Evolutionary conservation across 257 asterid genomes (phyloP).

Genomic region (Lycium ferocissimum): DNA sequence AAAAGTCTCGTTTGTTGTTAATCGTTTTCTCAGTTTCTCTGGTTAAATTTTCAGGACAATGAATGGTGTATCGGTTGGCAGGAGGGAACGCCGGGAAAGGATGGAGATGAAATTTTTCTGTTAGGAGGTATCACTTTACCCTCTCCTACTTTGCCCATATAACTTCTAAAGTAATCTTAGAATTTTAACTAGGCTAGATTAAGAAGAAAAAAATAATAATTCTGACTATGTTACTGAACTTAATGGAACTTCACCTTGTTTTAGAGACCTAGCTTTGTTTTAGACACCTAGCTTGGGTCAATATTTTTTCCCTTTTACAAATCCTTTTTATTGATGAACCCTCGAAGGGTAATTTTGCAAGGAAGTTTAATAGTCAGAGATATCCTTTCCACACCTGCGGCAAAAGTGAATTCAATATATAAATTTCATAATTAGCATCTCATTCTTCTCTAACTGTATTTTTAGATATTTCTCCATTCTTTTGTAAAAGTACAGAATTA

Average conservation of each 20-base stretch:
- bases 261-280: not conserved
- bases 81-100: conserved; percentile 59
- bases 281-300: not conserved
- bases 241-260: not conserved
- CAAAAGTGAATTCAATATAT: not conserved
- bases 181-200: not conserved
- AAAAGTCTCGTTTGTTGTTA: not conserved
- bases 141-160: conserved; percentile 7
- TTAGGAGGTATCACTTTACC: conserved; percentile 65
- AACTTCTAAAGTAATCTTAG: not conserved
- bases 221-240: not conserved
- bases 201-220: not conserved
- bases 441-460: not conserved
- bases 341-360: not conserved
- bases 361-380: not conserved
- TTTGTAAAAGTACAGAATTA: not conserved
- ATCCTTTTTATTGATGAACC: not conserved
- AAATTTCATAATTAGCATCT: not conserved
- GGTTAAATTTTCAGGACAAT: conserved; percentile 46
- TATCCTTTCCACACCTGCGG: not conserved
- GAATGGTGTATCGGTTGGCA: conserved; percentile 84
- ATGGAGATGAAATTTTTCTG: conserved; percentile 63
- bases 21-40: conserved; percentile 1
- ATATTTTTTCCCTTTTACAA: not conserved
- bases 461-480: not conserved